phyloP scores from a whole-genome alignment of 1,139 yeast species.

The Hansenula lynferdii region DNA sequence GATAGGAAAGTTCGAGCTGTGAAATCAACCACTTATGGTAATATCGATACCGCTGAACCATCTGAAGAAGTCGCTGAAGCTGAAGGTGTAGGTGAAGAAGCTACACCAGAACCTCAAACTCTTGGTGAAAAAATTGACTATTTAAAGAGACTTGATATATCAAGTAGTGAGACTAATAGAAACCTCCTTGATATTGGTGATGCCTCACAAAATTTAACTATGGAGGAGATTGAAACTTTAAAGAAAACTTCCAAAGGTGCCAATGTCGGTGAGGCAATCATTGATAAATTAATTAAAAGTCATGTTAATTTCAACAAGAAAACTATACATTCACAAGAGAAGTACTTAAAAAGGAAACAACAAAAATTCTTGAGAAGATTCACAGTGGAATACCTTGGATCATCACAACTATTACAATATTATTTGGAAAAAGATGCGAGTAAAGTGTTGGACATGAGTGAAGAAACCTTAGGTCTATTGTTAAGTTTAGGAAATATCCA shows the following conservation, averaged over 20 bases:
- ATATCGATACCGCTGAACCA: conserved; percentile 26
- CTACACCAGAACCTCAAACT: conserved; percentile 23
- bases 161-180: conserved; percentile 58
- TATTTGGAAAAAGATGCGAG: conserved; percentile 69
- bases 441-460: conserved; percentile 75
- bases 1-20: conserved; percentile 49
- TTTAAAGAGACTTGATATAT: conserved; percentile 29
- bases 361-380: conserved; percentile 85
- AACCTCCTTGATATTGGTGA: conserved; percentile 70
- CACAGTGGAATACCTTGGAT: conserved; percentile 74
- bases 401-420: conserved; percentile 69
- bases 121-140: conserved; percentile 20
- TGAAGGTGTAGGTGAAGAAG: conserved; percentile 19
- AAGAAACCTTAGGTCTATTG: conserved; percentile 74
- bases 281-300: conserved; percentile 73
- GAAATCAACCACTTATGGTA: conserved; percentile 31
- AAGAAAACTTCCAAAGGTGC: conserved; percentile 63
- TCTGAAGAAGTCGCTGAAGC: conserved; percentile 23
- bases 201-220: conserved; percentile 66
- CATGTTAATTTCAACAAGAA: conserved; percentile 88
- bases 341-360: conserved; percentile 86
- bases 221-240: conserved; percentile 74
- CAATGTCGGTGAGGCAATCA: conserved; percentile 72
- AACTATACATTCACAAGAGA: conserved; percentile 86
- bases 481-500: conserved; percentile 75